Evolutionary conservation across 2,329 filamentous ascomycete genomes (phyloP).

Genomic region (Phyllosticta citrichinensis): DNA sequence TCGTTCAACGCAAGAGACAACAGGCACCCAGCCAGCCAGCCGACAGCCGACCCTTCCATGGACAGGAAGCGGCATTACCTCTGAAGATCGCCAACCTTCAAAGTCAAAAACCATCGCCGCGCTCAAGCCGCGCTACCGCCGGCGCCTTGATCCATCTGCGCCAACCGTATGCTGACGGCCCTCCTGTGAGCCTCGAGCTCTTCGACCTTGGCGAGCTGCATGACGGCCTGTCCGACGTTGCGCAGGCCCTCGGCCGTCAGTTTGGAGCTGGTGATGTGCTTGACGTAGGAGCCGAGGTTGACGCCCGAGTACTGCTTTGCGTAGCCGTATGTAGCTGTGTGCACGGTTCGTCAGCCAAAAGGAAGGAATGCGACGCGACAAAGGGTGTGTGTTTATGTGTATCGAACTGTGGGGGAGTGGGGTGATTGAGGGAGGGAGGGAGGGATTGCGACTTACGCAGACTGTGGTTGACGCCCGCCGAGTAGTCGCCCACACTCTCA

Average conservation of each 20-base stretch:
- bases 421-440: background rate
- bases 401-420: background rate
- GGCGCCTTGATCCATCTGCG: conserved; percentile 1
- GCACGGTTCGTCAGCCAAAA: no score
- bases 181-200: conserved; percentile 86
- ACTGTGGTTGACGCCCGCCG: conserved; percentile 94
- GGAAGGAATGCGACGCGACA: no score
- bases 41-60: no score
- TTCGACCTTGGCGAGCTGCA: conserved; percentile 90
- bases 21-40: no score
- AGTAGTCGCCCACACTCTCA: conserved; percentile 96
- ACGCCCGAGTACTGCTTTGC: conserved; percentile 98
- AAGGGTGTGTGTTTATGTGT: no score
- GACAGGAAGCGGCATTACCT: no score
- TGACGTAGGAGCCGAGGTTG: conserved; percentile 90
- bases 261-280: conserved; percentile 94
- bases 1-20: no score
- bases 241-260: conserved; percentile 74
- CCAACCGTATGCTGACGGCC: conserved; percentile 56
- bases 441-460: conserved; percentile 58
- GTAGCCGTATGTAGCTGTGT: conserved; percentile 96
- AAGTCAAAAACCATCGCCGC: background rate
- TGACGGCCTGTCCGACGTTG: conserved; percentile 81
- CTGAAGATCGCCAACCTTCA: background rate
- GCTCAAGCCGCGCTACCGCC: background rate